phyloP scores from a whole-genome alignment of 495 filamentous ascomycete genomes.

The Pyrenula aspistea region DNA sequence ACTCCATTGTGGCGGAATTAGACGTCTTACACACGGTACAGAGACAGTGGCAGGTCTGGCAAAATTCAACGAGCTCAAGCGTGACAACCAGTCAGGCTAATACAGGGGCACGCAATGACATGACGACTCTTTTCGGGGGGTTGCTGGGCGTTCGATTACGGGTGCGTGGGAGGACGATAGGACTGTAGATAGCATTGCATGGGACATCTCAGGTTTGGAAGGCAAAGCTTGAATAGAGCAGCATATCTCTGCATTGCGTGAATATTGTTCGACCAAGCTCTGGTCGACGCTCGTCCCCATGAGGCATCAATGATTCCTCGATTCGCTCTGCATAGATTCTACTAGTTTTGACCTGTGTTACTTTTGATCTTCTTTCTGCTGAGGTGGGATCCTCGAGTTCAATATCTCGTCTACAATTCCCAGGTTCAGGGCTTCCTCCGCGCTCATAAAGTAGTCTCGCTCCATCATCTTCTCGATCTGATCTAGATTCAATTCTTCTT shows the following conservation, averaged over 20 bases:
- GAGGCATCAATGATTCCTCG: too few species aligned
- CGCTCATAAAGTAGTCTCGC: constrained; percentile 86
- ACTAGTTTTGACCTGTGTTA: neutral
- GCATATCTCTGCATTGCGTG: neutral
- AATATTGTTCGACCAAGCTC: too few species aligned
- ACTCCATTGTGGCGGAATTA: constrained; percentile 46
- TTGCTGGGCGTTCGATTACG: neutral
- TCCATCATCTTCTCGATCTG: constrained; percentile 94
- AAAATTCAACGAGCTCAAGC: neutral
- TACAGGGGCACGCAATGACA: neutral
- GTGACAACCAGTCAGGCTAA: neutral
- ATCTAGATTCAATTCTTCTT: constrained; percentile 54
- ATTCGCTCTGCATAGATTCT: too few species aligned
- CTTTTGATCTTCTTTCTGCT: constrained; percentile 9
- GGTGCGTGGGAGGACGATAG: neutral
- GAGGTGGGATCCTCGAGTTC: constrained; percentile 35
- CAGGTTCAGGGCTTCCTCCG: constrained; percentile 74
- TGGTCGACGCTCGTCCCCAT: too few species aligned
- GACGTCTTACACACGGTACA: constrained; percentile 43
- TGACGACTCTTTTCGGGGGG: neutral
- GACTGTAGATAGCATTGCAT: neutral
- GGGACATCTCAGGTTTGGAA: neutral
- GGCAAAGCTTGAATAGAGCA: neutral
- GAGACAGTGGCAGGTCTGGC: constrained; percentile 27
- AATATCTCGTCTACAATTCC: constrained; percentile 89